Evolutionary conservation across 768 basidiomycete genomes (phyloP).

Genomic region (Leucocoprinus birnbaumii): DNA sequence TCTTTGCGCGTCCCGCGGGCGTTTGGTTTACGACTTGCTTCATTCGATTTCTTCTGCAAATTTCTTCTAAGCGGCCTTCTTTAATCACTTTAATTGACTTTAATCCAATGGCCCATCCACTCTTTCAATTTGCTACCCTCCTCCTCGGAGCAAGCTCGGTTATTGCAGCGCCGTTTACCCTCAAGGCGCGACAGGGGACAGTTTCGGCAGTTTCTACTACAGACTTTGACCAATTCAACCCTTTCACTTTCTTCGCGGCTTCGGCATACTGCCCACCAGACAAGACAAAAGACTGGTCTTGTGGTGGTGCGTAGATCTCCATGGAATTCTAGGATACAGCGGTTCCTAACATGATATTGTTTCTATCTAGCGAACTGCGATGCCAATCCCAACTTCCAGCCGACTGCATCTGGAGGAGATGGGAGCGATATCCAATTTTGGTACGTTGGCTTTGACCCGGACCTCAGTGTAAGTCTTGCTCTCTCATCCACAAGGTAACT

Average conservation of each 20-base stretch:
- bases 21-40: background rate
- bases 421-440: conserved; percentile 40
- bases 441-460: conserved; percentile 40
- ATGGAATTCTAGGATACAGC: background rate
- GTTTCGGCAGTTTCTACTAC: conserved; percentile 34
- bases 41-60: background rate
- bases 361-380: conserved; percentile 35
- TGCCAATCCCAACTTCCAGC: conserved; percentile 43
- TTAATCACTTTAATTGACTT: background rate
- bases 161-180: conserved; percentile 20
- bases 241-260: conserved; percentile 47
- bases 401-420: conserved; percentile 49
- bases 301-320: conserved; percentile 30
- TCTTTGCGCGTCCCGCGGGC: background rate
- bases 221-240: conserved; percentile 37
- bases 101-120: conserved; percentile 3
- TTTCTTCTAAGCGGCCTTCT: background rate
- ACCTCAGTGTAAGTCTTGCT: conserved; percentile 21
- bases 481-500: background rate
- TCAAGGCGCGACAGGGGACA: conserved; percentile 15
- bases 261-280: conserved; percentile 44
- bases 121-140: background rate
- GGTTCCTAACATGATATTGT: background rate
- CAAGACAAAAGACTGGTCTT: conserved; percentile 45
- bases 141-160: conserved; percentile 4